Evolutionary conservation across 345 rosid species (phyloP), one percentile per base, ranked within the genome.

Genomic region (Citrus glauca): DNA sequence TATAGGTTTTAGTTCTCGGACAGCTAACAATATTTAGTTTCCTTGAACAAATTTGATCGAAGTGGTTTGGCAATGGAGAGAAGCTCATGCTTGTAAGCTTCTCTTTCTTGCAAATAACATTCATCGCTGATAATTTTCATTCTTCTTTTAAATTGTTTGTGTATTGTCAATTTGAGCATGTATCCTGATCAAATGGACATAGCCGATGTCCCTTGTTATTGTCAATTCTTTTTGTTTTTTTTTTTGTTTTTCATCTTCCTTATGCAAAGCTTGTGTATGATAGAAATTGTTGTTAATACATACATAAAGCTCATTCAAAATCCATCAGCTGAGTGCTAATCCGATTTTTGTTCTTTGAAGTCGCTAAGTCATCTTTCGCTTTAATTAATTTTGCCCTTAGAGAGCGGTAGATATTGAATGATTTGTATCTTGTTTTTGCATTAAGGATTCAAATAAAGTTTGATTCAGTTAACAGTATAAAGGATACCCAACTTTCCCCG

Each of bases 121-220:
- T 68, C 75, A 37, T 78, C 77, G 57, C 66, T 70, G 40, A 62
- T 50, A 55, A 77, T 74, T 75, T 59, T 77, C 57, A 40, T 20
- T 64, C 63, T 66, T 80, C 77, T 19, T 40, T 73, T 73, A 24
- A 71, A 72, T 80, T 83, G 79, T 79, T 65, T 33, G 50, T 78
- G 76, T 71, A 10, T 64, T 73, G 55, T 80, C 78, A 65, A 76
- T 37, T 75, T 79, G 73, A 11, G 67, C 76, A 30, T 71, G 20
- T 13, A 33, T 79, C 73, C 66, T 76, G 82, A 73, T 78, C 37
- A 67, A 48, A 79, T 33, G 88, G 86, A 66, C 87, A 82, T 75
- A 57, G 57, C 80, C 74, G 73, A 40, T 84, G 85, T 84, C 78
- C 84, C 33, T 30, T 53, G 73, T 77, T 81, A 57, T 62, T 72